Evolutionary conservation across 1,139 yeast species (phyloP), one percentile per base, ranked within the genome.

Genomic region (Saccharomyces pastorianus): DNA sequence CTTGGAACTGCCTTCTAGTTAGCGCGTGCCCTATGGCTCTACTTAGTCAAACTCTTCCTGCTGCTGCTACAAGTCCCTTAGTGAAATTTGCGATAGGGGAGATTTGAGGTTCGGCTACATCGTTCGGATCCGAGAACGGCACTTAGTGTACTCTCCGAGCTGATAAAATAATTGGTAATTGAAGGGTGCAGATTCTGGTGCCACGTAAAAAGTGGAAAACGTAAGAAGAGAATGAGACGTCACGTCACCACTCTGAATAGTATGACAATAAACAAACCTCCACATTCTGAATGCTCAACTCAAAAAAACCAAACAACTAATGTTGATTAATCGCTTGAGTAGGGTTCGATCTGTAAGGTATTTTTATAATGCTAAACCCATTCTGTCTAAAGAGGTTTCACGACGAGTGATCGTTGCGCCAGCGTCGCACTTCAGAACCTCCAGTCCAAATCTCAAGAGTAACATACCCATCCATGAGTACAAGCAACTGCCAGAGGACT

Each of bases 401-500:
- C 51, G 53, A 47, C 50, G 64, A 32, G 52, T 61, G 42, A 59
- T 62, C 9, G 56, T 62, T 13, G 64, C 65, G 0, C 64, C 64
- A 4, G 52, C 55, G 17, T 49, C 61, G 7, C 64, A 60, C 26
- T 55, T 57, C 46, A 50, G 50, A n/a, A n/a, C 25, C 6, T 13
- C 29, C 23, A 20, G 5, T 28, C 14, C 23, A 27, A 41, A 41
- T 3, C 9, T 13, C 7, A 29, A 28, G 9, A 20, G 14, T 14
- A 31, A 44, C 32, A 31, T 29, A 6, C 56, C 58, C 26, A 55
- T 51, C 42, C 58, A 58, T 32, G 63, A 62, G 38, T 76, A 76
- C 57, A 70, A 65, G 46, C 80, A 77, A 57, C 59, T 77, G 14
- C 80, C 80, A 0, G 80, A 76, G 48, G 79, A 76, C 58, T 75